phyloP scores from a whole-genome alignment of 306 rosid genomes.

The Castanea sativa region DNA sequence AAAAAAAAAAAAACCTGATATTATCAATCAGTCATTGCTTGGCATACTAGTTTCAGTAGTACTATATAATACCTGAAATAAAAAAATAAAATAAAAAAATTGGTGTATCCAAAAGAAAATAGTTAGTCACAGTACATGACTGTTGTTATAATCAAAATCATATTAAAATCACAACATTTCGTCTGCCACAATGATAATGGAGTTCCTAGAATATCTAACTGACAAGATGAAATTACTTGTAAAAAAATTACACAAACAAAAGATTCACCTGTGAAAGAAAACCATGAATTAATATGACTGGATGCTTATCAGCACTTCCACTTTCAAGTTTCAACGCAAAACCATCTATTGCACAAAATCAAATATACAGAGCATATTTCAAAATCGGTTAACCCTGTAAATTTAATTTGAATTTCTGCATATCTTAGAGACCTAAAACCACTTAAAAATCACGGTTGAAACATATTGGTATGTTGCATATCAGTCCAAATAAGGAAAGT shows the following conservation, averaged over 20 bases:
- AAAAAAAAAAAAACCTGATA: too few species aligned
- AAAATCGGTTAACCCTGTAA: constrained; percentile 45
- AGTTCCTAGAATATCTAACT: neutral
- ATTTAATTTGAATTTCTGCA: constrained; percentile 38
- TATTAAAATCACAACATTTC: neutral
- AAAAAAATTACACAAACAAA: constrained; percentile 1
- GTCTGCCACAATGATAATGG: neutral
- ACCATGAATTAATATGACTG: constrained; percentile 83
- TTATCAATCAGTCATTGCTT: too few species aligned
- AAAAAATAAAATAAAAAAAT: too few species aligned
- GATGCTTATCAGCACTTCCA: constrained; percentile 71
- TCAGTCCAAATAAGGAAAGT: neutral
- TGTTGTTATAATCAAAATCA: neutral
- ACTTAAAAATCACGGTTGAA: neutral
- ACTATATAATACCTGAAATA: too few species aligned
- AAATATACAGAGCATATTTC: constrained; percentile 42
- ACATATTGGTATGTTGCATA: neutral
- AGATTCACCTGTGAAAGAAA: constrained; percentile 84
- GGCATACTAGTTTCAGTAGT: too few species aligned
- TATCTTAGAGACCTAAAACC: constrained; percentile 10
- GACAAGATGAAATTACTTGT: neutral
- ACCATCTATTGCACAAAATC: constrained; percentile 85
- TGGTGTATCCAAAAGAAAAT: neutral
- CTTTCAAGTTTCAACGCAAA: constrained; percentile 81
- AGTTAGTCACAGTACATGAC: neutral